A percentile compares a stretch with the other conserved stretches of the same genome.
phyloP scores from a whole-genome alignment of 2,329 filamentous ascomycete species.

The Claviceps sp. region DNA sequence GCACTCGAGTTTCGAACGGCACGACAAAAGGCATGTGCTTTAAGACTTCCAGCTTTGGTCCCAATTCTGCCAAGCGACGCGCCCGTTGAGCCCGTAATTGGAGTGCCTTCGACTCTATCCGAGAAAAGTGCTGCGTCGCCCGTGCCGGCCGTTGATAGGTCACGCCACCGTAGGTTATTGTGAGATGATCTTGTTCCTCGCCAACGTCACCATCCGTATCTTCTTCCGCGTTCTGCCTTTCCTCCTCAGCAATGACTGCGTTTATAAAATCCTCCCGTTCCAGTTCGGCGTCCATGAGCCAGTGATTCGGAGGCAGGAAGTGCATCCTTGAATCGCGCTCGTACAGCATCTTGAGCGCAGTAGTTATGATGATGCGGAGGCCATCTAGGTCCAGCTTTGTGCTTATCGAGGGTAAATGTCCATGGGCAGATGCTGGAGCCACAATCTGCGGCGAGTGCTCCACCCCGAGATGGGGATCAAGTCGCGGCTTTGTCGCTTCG shows the following conservation, averaged over 20 bases:
- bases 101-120: constrained; percentile 46
- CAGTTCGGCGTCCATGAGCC: constrained; percentile 82
- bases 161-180: no score
- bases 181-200: constrained; percentile 7
- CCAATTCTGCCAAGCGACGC: constrained; percentile 63
- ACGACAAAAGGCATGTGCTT: constrained; percentile 97
- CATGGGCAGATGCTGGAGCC: neutral
- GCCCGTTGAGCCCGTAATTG: constrained; percentile 55
- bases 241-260: constrained; percentile 78
- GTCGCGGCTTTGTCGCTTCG: constrained; percentile 12
- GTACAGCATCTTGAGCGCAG: constrained; percentile 74
- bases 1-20: constrained; percentile 79
- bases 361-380: constrained; percentile 67
- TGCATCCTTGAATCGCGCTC: constrained; percentile 80
- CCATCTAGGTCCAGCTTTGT: constrained; percentile 54
- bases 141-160: no score
- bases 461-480: constrained; percentile 17
- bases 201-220: constrained; percentile 15
- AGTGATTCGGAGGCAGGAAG: constrained; percentile 74
- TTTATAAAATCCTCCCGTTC: constrained; percentile 81
- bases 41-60: constrained; percentile 76
- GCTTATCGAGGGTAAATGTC: neutral
- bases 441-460: neutral
- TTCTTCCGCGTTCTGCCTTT: constrained; percentile 51
- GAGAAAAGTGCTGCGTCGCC: no score